Base-by-base conservation (phyloP, 2,329 filamentous ascomycete genomes). In the Tolypocladium inflatum region DNA sequence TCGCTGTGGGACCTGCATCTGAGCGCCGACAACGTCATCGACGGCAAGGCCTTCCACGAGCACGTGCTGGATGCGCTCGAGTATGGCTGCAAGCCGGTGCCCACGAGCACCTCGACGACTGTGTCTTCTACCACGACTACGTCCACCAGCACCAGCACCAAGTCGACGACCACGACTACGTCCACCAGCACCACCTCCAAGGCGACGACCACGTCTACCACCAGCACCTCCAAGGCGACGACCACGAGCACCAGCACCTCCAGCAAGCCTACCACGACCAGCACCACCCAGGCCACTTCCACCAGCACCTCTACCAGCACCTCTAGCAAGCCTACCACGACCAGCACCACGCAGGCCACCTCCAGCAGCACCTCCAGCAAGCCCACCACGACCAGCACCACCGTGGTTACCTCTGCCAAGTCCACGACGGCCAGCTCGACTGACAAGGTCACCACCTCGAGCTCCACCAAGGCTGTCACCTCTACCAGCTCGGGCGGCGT, bases 1-100 rank as follows among this genome's bases (percentile, higher is more conserved):
- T 78, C 76, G 52, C 63, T 80, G 23, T 79, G 75, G 76, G 78
- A 80, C 55, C 69, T 74, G 30, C 71, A 68, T 37, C 68, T 67
- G 8, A 74, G 70, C 26, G 64, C 63, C 11, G 54, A 55, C 1
- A 75, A 76, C 61, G 17, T 63, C 5, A 60, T 67, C 48, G 48
- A 65, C 21, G 71, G 68, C 51, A 72, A 75, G 64, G 63, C 61
- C 30, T 79, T 73, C 60, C 69, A 74, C 59, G 61, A 75, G 54
- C 65, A 70, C 48, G 68, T 72, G 35, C 62, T 71, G 33, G 71
- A 75, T 48, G 71, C 72, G 11, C 66, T 78, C 53, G 57, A 66
- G 59, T 72, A 71, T 53, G 74, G 71, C 54, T 75, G 73, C 58
- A 65, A 66, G 41, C 57, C 65, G 10, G 63, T 67, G 11, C 64